Evolutionary conservation across 2,329 filamentous ascomycete species (phyloP).

Genomic region (Microcyclospora tardicrescens): DNA sequence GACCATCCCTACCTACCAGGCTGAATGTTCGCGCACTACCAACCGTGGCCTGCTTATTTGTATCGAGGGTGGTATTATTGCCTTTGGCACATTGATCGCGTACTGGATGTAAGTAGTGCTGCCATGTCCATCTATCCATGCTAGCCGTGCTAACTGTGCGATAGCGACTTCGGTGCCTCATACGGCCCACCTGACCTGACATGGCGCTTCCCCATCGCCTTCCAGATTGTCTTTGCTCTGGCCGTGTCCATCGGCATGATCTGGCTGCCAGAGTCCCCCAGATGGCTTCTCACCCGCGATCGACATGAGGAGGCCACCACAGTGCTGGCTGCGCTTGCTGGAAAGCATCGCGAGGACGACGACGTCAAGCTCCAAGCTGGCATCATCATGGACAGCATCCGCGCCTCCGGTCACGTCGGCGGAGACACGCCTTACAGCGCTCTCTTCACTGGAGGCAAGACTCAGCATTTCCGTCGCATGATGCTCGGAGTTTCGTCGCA

Average conservation of each 20-base stretch:
- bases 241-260: slow-evolving; percentile 32
- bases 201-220: slow-evolving; percentile 43
- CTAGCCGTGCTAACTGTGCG: slow-evolving; percentile 30
- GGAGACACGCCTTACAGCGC: slow-evolving; percentile 36
- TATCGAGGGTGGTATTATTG: slow-evolving; percentile 42
- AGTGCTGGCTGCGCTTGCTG: slow-evolving; percentile 39
- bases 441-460: slow-evolving; percentile 49
- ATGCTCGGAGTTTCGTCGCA: slow-evolving; percentile 46
- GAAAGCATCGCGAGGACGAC: slow-evolving; percentile 36
- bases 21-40: slow-evolving; percentile 40
- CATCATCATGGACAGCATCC: slow-evolving; percentile 50
- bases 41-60: slow-evolving; percentile 50
- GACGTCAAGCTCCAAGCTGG: slow-evolving; percentile 49
- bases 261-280: slow-evolving; percentile 33
- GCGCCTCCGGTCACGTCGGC: slow-evolving; percentile 28
- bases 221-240: slow-evolving; percentile 39
- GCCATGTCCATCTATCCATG: slow-evolving; percentile 17
- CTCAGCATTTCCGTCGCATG: slow-evolving; percentile 53
- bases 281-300: slow-evolving; percentile 33
- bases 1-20: slow-evolving; percentile 42
- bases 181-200: slow-evolving; percentile 23
- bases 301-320: slow-evolving; percentile 35
- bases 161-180: slow-evolving; percentile 30
- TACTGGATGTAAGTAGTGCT: slow-evolving; percentile 27
- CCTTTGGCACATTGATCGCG: slow-evolving; percentile 39